These are phyloP conservation scores for Mangifera indica DNA, from an alignment of 345 rosid genomes.

Conservation along the genomic window DNA sequence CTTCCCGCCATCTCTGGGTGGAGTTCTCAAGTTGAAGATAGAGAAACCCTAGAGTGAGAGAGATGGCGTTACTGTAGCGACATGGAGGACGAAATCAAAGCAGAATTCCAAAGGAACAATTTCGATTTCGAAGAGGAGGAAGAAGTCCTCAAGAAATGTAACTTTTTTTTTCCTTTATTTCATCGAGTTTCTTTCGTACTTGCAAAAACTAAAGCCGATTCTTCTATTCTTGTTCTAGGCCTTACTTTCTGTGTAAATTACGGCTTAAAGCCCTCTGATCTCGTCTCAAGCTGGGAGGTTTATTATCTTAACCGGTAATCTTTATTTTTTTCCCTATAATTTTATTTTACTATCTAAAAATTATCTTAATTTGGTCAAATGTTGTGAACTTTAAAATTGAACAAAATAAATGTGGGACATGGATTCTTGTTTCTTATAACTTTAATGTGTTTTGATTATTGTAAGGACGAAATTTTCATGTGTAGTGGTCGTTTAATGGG, in stretches of 20 bases:
- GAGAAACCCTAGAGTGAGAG: conserved; percentile 41
- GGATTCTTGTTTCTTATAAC: not conserved
- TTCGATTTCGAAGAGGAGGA: conserved; percentile 61
- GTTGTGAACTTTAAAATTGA: not conserved
- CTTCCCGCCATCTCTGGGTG: conserved; percentile 58
- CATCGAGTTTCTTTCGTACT: conserved; percentile 5
- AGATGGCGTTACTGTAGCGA: conserved; percentile 23
- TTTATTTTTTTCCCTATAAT: too few relatives aligned
- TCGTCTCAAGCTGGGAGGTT: conserved; percentile 90
- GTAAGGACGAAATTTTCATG: not conserved
- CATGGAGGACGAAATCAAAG: conserved; percentile 74
- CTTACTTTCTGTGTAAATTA: conserved; percentile 75
- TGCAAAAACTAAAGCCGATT: conserved; percentile 5
- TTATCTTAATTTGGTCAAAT: not conserved
- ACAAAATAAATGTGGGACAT: not conserved
- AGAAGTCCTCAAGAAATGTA: conserved; percentile 70
- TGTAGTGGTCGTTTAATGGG: not conserved
- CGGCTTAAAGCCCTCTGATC: conserved; percentile 65
- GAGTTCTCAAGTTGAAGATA: conserved; percentile 20
- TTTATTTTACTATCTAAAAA: not conserved
- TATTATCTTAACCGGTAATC: conserved; percentile 80
- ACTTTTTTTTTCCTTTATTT: conserved; percentile 2
- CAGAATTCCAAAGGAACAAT: conserved; percentile 58
- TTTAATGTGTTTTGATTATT: not conserved
- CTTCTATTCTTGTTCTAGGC: conserved; percentile 38